Conservation (phyloP, 148 eudicot genomes). For the Rhododendron vialii region DNA sequence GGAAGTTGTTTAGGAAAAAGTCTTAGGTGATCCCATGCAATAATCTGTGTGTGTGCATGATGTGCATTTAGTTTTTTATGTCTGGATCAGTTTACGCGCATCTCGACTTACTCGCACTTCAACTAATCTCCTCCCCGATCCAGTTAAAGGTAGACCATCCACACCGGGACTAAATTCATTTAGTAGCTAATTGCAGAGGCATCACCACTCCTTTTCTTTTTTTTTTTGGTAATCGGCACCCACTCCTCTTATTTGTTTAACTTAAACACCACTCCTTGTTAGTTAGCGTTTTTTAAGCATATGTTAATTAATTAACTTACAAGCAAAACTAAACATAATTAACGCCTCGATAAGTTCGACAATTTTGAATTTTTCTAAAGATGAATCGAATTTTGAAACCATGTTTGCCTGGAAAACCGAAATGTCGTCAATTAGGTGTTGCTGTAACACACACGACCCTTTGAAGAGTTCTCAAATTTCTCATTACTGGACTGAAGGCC, state of each 20-base stretch:
- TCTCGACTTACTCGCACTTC: not conserved
- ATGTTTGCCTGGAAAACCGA: not conserved
- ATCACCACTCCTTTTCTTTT: too few species aligned
- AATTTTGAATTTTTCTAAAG: not conserved
- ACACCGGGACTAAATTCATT: too few species aligned
- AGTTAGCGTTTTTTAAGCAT: not conserved
- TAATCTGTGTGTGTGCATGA: not conserved
- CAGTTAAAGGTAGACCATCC: too few species aligned
- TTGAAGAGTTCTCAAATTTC: not conserved
- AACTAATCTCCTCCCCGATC: too few species aligned
- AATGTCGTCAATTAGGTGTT: not conserved
- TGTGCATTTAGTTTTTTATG: not conserved
- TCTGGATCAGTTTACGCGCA: not conserved
- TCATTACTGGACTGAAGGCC: not conserved
- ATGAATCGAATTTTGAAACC: not conserved
- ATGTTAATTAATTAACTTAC: not conserved
- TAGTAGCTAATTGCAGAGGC: too few species aligned
- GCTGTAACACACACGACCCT: not conserved
- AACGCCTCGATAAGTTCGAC: not conserved
- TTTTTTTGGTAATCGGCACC: not conserved
- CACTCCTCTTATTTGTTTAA: not conserved
- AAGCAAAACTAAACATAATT: not conserved
- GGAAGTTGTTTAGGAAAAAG: not conserved
- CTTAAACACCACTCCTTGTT: not conserved
- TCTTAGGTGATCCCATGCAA: not conserved